Conservation (phyloP, 2,329 filamentous ascomycete genomes). For the Nothomitra cinnamomea region DNA sequence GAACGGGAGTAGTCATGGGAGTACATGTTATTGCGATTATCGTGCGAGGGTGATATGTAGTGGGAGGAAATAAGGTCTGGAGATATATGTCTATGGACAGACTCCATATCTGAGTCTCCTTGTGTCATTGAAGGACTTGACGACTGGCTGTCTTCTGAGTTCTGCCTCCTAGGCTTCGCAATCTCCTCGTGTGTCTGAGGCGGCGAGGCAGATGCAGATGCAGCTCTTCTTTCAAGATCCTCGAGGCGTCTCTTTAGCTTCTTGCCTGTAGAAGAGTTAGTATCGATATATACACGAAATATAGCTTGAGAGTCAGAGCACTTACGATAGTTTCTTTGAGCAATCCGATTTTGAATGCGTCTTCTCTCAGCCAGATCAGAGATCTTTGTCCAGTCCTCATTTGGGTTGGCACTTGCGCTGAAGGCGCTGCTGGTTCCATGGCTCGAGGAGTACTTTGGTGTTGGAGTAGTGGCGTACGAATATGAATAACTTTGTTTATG, state of each 20-base stretch:
- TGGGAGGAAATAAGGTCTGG: conserved; percentile 3
- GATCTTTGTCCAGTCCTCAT: conserved; percentile 99
- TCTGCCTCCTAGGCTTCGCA: neutral
- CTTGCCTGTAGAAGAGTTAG: conserved; percentile 45
- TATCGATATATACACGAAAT: conserved; percentile 2
- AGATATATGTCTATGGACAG: conserved; percentile 4
- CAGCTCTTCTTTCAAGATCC: conserved; percentile 66
- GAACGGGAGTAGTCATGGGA: conserved; percentile 48
- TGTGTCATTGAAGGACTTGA: neutral
- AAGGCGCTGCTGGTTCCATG: conserved; percentile 86
- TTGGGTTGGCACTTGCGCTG: conserved; percentile 82
- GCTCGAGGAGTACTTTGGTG: conserved; percentile 48
- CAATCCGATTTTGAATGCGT: conserved; percentile 93
- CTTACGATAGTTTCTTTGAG: conserved; percentile 91
- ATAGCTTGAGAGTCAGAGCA: conserved; percentile 12
- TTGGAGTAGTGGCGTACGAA: conserved; percentile 22
- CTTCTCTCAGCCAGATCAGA: conserved; percentile 88
- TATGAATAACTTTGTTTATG: conserved; percentile 13
- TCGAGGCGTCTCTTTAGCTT: conserved; percentile 82
- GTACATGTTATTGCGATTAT: conserved; percentile 46
- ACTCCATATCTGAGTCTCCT: neutral
- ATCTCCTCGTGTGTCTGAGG: conserved; percentile 33
- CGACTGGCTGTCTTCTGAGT: conserved; percentile 2
- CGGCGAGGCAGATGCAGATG: conserved; percentile 39
- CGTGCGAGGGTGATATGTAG: conserved; percentile 34